Base-by-base conservation (phyloP, 2,329 filamentous ascomycete species). In the Ilyonectria robusta region DNA sequence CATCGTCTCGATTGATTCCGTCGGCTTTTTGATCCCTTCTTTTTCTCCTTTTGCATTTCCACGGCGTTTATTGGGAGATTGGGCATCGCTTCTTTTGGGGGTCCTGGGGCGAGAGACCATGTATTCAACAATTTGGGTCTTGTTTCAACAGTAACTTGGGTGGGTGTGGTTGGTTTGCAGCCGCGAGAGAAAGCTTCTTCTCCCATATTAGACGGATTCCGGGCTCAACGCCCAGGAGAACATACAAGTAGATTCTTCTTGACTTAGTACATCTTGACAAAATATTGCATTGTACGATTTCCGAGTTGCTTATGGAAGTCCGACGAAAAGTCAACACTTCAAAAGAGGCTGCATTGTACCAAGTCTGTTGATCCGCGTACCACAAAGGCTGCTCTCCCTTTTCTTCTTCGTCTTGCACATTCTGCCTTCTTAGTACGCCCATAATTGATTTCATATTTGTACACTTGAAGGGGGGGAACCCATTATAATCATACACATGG, bases 221-320 rank as follows among this genome's bases (percentile, higher is more conserved):
- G 76, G 76, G 77, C 77, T 78, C 76, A 77, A 77, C 75, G 74
- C 72, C 75, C 73, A 72, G 70, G 67, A 73, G 62, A 68, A 66
- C 59, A 69, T 48, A 62, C 29, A 46, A 58, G 51, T 26, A 62
- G 48, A 66, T 48, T 62, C 46, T 33, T 47, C 29, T 62, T 40
- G 37, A 21, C 29, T 37, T 26, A 15, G 50, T 29, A 15, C 13
- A n/a, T 35, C 29, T 33, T n/a, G 47, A 31, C 15, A 31, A 29
- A 8, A 31, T 7, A 11, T 51, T 51, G 48, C 48, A 31, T 51
- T 51, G 48, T 33, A 10, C 19, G 6, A 19, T 19, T 33, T 19
- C 8, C 0, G 17, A 10, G 6, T 17, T 51, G 48, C 48, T 33
- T 8, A 33, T 11, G 11, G 29, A 31, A 11, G n/a, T n/a, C 3